Evolutionary conservation across 176 grass and related monocot species (phyloP).

Genomic region (Stipa capillata): DNA sequence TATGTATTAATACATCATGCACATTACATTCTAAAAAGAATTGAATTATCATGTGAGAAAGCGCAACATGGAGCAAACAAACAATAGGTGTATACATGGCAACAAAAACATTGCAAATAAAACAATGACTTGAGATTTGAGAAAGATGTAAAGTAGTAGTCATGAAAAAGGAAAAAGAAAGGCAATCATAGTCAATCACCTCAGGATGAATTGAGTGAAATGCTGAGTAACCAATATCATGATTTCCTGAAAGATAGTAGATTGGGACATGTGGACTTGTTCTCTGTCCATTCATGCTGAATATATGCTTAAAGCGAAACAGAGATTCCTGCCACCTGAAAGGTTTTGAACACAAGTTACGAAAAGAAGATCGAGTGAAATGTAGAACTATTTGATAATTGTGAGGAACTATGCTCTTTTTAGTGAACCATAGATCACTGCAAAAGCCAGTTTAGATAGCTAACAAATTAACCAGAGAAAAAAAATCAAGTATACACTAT

Average conservation of each 20-base stretch:
- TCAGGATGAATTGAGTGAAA: conserved; percentile 59
- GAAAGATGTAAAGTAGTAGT: background rate
- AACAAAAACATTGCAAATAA: background rate
- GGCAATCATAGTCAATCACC: conserved; percentile 34
- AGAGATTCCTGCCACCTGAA: conserved; percentile 84
- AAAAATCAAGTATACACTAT: background rate
- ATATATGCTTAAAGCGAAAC: conserved; percentile 89
- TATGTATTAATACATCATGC: background rate
- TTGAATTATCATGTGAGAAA: background rate
- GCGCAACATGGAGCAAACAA: background rate
- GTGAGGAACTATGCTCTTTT: background rate
- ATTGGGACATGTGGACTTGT: conserved; percentile 46
- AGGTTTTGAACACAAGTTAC: conserved; percentile 26
- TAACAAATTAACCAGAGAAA: background rate
- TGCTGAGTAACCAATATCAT: conserved; percentile 84
- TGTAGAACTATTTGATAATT: conserved; percentile 13
- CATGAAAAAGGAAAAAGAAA: background rate
- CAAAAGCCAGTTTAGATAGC: background rate
- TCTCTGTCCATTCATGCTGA: conserved; percentile 62
- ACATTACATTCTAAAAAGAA: background rate
- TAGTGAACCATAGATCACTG: background rate
- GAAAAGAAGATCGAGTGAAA: background rate
- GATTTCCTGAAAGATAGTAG: conserved; percentile 94
- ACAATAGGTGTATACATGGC: background rate
- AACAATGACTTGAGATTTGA: background rate